Evolutionary conservation across 352 stramenopile genomes (phyloP), one percentile per base, ranked within the genome.

Genomic region (Phytophthora melonis): DNA sequence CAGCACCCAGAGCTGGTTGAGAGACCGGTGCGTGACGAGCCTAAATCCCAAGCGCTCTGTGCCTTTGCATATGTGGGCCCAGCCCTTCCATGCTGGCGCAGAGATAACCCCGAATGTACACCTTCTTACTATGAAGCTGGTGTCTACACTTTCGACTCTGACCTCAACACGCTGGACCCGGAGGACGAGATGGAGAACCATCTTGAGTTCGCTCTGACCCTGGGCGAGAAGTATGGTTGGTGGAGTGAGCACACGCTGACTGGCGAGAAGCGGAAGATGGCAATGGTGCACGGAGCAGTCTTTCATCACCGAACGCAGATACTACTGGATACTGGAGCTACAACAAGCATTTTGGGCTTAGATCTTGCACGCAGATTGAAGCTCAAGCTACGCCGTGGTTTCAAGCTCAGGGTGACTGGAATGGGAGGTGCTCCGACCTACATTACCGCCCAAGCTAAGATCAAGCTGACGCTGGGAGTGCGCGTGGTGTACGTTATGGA

Each of bases 321-420:
- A 11, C 19, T 79, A 1, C 49, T 79, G 6, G 68, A 79, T 45
- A 65, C 72, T 0, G 72, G 72, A 18, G 66, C 69, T 13, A 66
- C 65, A 0, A 73, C 58, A 13, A 75, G 74, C 41, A 81, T 78
- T 14, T 18, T 81, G 10, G 75, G 74, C 7, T 32, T 75, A 10
- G 66, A 73, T 13, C 53, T 81, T 61, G 69, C 74, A 34, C 68
- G 74, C 55, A 68, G 57, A n/a, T 54, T 77, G 3, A 68, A 62
- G 32, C 63, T 80, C 13, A 61, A 66, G 23, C 13, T 80, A 13
- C 36, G 19, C 34, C 10, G 52, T 9, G 25, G 54, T 2, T 9
- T 27, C 8, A 21, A 7, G 2, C 36, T 76, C 41, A 10, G 9
- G 3, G 63, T 72, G 5, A 74, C 23, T 0, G 57, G 64, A 4